Percentiles rank a stretch among this genome's conserved stretches.
Conservation (phyloP, 1,284 basidiomycete species). For the Mrakiaceae sp. region DNA sequence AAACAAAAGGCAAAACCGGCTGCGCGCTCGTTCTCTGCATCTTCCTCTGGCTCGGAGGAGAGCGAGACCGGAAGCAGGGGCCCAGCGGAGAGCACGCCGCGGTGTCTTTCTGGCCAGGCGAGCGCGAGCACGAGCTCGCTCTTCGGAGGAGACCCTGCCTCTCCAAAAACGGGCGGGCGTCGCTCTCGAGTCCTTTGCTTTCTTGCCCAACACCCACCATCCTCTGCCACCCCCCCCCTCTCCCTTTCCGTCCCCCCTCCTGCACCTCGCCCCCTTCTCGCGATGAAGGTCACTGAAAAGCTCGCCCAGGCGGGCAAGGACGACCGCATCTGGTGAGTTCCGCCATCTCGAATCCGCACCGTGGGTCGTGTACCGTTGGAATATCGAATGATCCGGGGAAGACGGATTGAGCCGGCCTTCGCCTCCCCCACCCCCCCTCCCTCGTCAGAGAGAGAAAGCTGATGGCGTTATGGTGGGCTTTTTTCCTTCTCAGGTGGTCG, state of each 20-base stretch:
- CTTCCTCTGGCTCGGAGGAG: too few species aligned
- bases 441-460: not conserved
- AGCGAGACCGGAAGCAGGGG: too few species aligned
- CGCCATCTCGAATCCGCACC: not conserved
- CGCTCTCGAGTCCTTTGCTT: too few species aligned
- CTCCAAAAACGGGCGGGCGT: too few species aligned
- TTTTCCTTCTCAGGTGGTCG: constrained; percentile 49
- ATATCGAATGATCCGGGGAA: not conserved
- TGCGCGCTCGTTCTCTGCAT: too few species aligned
- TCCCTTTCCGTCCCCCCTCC: not conserved
- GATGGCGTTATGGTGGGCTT: too few species aligned
- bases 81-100: too few species aligned
- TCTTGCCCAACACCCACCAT: not conserved
- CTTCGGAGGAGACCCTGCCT: too few species aligned
- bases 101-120: too few species aligned
- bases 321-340: constrained; percentile 52
- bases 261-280: not conserved
- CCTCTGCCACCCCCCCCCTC: not conserved
- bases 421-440: not conserved
- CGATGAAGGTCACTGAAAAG: constrained; percentile 85
- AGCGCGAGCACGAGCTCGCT: too few species aligned
- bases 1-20: too few species aligned
- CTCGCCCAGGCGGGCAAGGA: constrained; percentile 70
- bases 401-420: not conserved
- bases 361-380: not conserved